Base-by-base conservation (phyloP, 2,329 filamentous ascomycete species). In the Aspergillus fischeri region DNA sequence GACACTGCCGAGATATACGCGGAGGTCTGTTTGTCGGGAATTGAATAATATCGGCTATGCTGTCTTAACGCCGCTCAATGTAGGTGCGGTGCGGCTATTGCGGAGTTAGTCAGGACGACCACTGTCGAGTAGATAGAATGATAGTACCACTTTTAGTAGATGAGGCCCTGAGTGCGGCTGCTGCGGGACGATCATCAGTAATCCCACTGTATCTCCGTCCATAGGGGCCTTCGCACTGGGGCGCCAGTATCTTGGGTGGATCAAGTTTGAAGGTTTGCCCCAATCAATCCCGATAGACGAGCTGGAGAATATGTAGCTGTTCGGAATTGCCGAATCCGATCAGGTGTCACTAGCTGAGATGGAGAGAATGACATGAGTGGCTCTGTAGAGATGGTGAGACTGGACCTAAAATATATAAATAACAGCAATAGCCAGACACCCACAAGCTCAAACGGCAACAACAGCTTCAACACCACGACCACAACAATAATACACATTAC, bases 321-420 rank as follows among this genome's bases (percentile, higher is more conserved):
- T 28, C 2, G 28, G 28, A 29, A 10, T 29, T 29, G 9, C 28
- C 28, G 1, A 29, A 10, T 10, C 3, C 28, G 28, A 29, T 8
- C 28, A 10, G 10, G 28, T 29, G 3, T 4, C 9, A 29, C 9
- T 29, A 29, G 28, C 28, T 29, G 28, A 4, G 28, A 11, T 29
- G 28, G 28, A 4, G 3, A 29, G 28, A 29, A 29, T 49, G 58
- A 32, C 42, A 55, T 53, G 42, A 47, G 51, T 54, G 51, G 54
- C 49, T 25, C 50, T 45, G 49, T 20, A 47, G 52, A 51, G 27
- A 55, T 51, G 24, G 25, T 4, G 29, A 58, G 53, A 51, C 38
- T n/a, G 49, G 20, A 17, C 25, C 49, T 57, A 17, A 42, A 58
- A 55, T 38, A 35, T 57, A 65, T 65, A 65, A 64, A 65, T 61